Base-by-base conservation (phyloP, 2,329 filamentous ascomycete species). In the Nigrospora sphaerica region DNA sequence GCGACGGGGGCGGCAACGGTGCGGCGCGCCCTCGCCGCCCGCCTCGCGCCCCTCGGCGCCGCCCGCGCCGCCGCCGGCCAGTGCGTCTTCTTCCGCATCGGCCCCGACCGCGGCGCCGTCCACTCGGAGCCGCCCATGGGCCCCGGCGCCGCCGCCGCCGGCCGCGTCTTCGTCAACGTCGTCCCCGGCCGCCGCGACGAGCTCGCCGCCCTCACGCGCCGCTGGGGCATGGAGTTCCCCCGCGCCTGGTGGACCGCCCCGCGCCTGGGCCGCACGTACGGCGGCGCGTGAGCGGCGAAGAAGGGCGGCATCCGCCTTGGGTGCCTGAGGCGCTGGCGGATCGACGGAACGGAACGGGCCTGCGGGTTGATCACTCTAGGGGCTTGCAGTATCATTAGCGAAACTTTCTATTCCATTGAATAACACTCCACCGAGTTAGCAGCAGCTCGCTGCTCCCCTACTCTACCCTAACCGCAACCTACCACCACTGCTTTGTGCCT, bases 1-100 rank as follows among this genome's bases (percentile, higher is more conserved):
- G 65, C 68, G 1, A 61, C 66, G 6, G 64, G 69, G 0, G 64
- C 68, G 0, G 68, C 71, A 16, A 56, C 58, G 0, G 65, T 74
- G 1, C 61, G 72, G 1, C 45, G 58, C 1, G 54, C 53, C 6
- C 65, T 74, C 5, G 57, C 62, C 0, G 32, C 35, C 0, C 55
- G 57, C 0, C 49, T 74, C 5, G 47, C 47, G 2, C 47, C 43
- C 0, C 48, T 65, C 37, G 59, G 58, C 1, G 33, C 34, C 1
- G 50, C 54, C 4, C 50, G 57, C 1, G 57, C 62, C 0, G 12
- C 23, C 3, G 11, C 47, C 4, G 65, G 67, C 1, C 58, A 70
- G 39, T 67, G 66, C 46, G 60, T 62, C 2, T 61, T 73, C 28
- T 73, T 75, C 35, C 59, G 62, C 12, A 65, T 72, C 17, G 73